Evolutionary conservation across 1,284 basidiomycete genomes (phyloP).

Genomic region (Trametes versicolor): DNA sequence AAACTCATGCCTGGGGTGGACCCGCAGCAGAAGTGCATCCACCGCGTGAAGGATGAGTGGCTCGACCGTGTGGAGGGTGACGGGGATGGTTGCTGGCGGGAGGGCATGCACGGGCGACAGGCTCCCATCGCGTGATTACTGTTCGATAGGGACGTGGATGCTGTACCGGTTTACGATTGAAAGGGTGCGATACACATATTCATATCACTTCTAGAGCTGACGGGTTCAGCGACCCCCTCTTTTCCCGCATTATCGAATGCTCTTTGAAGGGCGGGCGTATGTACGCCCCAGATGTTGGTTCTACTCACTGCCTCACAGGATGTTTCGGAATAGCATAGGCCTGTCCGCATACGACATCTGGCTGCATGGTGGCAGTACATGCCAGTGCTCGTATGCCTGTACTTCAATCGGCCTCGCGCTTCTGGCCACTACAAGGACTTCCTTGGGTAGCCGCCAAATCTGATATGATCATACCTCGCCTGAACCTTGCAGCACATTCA

Average conservation of each 20-base stretch:
- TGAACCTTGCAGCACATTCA: too few relatives aligned
- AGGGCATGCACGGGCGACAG: slow-evolving; percentile 10
- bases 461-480: too few relatives aligned
- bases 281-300: background rate
- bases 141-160: background rate
- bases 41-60: slow-evolving; percentile 20
- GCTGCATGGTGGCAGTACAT: too few relatives aligned
- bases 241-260: background rate
- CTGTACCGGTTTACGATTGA: background rate
- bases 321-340: background rate
- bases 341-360: too few relatives aligned
- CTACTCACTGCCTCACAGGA: background rate
- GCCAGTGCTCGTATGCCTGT: too few relatives aligned
- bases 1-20: slow-evolving; percentile 12
- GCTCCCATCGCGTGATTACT: background rate
- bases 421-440: too few relatives aligned
- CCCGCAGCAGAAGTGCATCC: slow-evolving; percentile 27
- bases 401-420: too few relatives aligned
- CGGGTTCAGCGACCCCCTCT: background rate
- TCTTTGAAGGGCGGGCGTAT: background rate
- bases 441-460: too few relatives aligned
- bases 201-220: too few relatives aligned
- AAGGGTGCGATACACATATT: too few relatives aligned
- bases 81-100: slow-evolving; percentile 20
- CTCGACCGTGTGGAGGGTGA: slow-evolving; percentile 19